Evolutionary conservation across 2,329 filamentous ascomycete species (phyloP), one percentile per base, ranked within the genome.

Genomic region (Fusarium scirpi): DNA sequence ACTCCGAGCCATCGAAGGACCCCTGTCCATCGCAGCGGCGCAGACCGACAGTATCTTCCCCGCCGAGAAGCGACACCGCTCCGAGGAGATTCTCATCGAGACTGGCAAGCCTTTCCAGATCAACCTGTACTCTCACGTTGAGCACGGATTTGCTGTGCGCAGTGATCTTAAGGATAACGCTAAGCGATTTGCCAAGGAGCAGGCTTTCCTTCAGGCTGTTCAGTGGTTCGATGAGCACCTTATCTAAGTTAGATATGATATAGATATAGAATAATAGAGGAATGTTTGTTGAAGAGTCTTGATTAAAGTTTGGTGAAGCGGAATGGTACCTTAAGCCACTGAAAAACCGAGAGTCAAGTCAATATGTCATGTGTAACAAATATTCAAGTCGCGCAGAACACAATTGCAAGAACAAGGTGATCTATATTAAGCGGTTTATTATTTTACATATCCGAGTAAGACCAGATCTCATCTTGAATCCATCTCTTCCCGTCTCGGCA

Each of bases 161-260:
- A 87, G 84, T 6, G 89, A 95, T 73, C 59, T 85, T 29, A 81
- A 80, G 5, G 81, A 85, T 61, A 81, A 81, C 22, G 70, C 76
- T 59, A 81, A 87, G 76, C 89, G 86, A 79, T 94, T 89, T 77
- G 91, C 90, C 32, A 94, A 94, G 85, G 91, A 95, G 81, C 86
- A 90, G 77, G 92, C 93, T 1, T 94, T 94, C 78, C 81, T 86
- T 70, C 92, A 95, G 84, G 92, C 92, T 27, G 85, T 94, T 55
- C 80, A 84, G 62, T 96, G 92, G 91, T 94, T 95, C 76, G 86
- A 91, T 58, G 84, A 90, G 18, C 82, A 77, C 54, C 63, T 81
- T 24, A 12, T 51, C 12, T 68, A 53, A 53, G 12, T 32, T 47
- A 38, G 10, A 38, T 5, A 46, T 48, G 41, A 66, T 44, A n/a